Base-by-base conservation (phyloP, 2,329 filamentous ascomycete genomes). In the Colletotrichum orbiculare region DNA sequence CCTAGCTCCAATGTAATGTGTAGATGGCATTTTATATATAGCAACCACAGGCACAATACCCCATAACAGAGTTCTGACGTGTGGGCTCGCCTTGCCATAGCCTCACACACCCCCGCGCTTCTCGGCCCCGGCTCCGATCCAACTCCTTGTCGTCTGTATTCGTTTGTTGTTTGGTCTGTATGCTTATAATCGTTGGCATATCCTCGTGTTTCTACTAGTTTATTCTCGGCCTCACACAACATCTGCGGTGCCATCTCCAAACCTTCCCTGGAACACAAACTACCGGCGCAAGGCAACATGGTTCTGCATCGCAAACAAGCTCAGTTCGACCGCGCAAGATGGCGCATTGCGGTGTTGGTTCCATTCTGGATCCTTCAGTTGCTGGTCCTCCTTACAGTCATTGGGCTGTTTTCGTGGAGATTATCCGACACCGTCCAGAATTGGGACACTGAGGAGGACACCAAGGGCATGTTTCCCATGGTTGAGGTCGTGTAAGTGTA, bases 361-460 rank as follows among this genome's bases (percentile, higher is more conserved):
- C 84, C 84, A 7, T 77, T 79, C 47, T 88, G 86, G 85, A 69
- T 74, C 8, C 67, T 82, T 6, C 85, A 88, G 71, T 72, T 84
- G 4, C 69, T 73, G 3, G 73, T 87, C 15, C 73, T 85, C 47
- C 70, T 83, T 54, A 71, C 77, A 43, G 73, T 85, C 62, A 79
- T 85, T 71, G 85, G 81, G 12, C 73, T 87, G 8, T 87, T 87
- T 68, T 77, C 83, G 35, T 86, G 82, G 74, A 80, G 85, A 11
- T 76, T 88, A 8, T 82, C 81, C 35, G 76, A 80, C 49, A 84
- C 83, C 0, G 69, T 82, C 35, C 75, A 75, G 17, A 75, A 78
- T 9, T 82, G 79, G 68, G 72, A 79, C n/a, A 79, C 81, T 4
- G 70, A 79, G 41, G 69, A 80, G 37, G 73, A 75, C 34, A 56